These are phyloP conservation scores for Stereocaulon alpinum DNA, from an alignment of 495 filamentous ascomycete genomes.

Conservation along the genomic window DNA sequence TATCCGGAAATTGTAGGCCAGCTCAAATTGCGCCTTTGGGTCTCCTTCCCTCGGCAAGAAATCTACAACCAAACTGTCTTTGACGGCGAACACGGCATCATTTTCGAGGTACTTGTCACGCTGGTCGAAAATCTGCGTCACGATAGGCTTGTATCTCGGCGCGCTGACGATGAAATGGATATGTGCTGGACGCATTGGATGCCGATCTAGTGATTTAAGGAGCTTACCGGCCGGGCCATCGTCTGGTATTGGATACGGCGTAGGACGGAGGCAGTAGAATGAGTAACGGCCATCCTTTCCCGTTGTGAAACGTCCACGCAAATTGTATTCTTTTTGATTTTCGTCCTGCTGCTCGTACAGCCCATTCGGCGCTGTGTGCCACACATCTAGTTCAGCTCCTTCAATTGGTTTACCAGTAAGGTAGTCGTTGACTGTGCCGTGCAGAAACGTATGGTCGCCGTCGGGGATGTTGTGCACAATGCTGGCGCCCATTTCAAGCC, in stretches of 20 bases:
- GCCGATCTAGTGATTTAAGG: slow-evolving; percentile 49
- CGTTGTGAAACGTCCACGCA: slow-evolving; percentile 61
- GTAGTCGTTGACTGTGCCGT: slow-evolving; percentile 51
- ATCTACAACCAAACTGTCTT: slow-evolving; percentile 59
- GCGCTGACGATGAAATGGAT: slow-evolving; percentile 67
- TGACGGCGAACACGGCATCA: slow-evolving; percentile 69
- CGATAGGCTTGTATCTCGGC: slow-evolving; percentile 48
- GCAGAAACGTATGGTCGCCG: slow-evolving; percentile 49
- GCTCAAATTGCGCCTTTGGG: slow-evolving; percentile 54
- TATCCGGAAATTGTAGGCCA: slow-evolving; percentile 43
- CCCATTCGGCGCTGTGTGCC: slow-evolving; percentile 68
- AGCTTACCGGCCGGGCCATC: slow-evolving; percentile 48
- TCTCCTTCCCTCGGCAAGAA: slow-evolving; percentile 52
- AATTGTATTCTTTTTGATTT: slow-evolving; percentile 60
- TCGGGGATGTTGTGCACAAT: slow-evolving; percentile 45
- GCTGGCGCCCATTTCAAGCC: slow-evolving; percentile 50
- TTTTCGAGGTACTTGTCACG: slow-evolving; percentile 51
- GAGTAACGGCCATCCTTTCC: slow-evolving; percentile 53
- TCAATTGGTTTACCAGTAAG: slow-evolving; percentile 47
- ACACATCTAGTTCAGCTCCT: slow-evolving; percentile 59
- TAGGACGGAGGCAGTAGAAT: slow-evolving; percentile 59
- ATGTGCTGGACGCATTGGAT: slow-evolving; percentile 75
- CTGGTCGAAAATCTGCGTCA: slow-evolving; percentile 65
- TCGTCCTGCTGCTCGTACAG: slow-evolving; percentile 73
- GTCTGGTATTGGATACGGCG: slow-evolving; percentile 59